These are phyloP conservation scores for Rhizophagus sp. DNA, from an alignment of 192 early-diverging fungal species.

Conservation along the genomic window DNA sequence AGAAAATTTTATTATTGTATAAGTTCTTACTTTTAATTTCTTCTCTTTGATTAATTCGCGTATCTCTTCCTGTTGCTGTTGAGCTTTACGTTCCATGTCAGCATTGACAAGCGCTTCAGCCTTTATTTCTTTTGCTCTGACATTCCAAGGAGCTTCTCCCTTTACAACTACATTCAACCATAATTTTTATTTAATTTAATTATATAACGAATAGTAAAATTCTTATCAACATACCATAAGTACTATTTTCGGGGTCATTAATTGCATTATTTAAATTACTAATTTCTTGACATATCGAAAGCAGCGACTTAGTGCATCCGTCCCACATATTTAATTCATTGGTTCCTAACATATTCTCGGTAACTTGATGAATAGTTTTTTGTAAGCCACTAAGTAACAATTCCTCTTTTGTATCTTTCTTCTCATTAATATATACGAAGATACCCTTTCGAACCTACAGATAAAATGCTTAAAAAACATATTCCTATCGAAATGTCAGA, in stretches of 20 bases:
- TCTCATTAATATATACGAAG: conserved; percentile 44
- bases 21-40: conserved; percentile 61
- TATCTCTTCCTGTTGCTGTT: conserved; percentile 77
- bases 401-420: conserved; percentile 45
- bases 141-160: conserved; percentile 74
- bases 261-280: conserved; percentile 46
- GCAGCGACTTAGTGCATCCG: conserved; percentile 54
- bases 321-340: conserved; percentile 63
- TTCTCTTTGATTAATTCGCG: conserved; percentile 75
- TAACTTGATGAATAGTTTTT: conserved; percentile 58
- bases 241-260: conserved; percentile 45
- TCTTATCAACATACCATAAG: conserved; percentile 1
- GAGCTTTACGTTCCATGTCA: conserved; percentile 76
- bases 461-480: background rate
- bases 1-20: background rate
- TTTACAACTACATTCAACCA: conserved; percentile 37
- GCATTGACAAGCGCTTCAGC: conserved; percentile 76
- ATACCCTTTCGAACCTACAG: conserved; percentile 41
- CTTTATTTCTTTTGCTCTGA: conserved; percentile 79
- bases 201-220: background rate
- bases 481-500: background rate
- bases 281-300: conserved; percentile 49
- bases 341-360: conserved; percentile 56
- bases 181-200: background rate
- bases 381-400: conserved; percentile 47